Percentiles rank a stretch among this genome's conserved stretches.
These are phyloP conservation scores for Boletales sp. DNA, from an alignment of 768 basidiomycete species.

Conservation along the genomic window DNA sequence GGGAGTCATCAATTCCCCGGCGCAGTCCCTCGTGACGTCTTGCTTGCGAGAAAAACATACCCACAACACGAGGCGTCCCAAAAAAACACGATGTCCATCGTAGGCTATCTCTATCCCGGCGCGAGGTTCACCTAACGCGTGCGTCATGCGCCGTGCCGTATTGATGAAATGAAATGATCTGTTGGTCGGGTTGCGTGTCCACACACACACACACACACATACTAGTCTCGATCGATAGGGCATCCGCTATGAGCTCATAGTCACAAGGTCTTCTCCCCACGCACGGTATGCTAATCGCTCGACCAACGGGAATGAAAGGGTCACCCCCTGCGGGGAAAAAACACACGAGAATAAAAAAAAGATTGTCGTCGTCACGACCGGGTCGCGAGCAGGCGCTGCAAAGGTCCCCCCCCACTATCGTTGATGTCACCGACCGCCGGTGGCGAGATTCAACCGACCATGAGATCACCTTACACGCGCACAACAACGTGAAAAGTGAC, in stretches of 20 bases:
- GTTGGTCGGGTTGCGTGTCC: constrained; percentile 8
- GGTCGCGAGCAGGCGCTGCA: too few relatives aligned
- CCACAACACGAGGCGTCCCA: constrained; percentile 12
- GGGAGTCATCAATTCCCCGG: constrained; percentile 6
- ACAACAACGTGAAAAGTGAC: constrained; percentile 12
- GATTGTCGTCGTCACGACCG: too few relatives aligned
- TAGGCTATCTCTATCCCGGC: constrained; percentile 11
- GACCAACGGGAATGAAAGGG: constrained; percentile 12
- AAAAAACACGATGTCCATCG: constrained; percentile 5
- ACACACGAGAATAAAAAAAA: not conserved
- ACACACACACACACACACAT: not conserved
- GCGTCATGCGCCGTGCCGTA: not conserved
- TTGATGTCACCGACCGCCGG: constrained; percentile 13
- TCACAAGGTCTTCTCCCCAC: constrained; percentile 8
- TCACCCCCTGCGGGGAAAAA: constrained; percentile 10
- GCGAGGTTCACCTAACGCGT: constrained; percentile 2
- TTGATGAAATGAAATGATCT: constrained; percentile 7
- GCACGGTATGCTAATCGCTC: constrained; percentile 3
- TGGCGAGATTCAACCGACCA: not conserved
- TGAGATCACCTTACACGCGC: constrained; percentile 4
- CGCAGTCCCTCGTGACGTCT: constrained; percentile 6
- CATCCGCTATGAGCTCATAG: constrained; percentile 12
- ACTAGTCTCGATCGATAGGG: constrained; percentile 11
- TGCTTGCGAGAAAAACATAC: constrained; percentile 9
- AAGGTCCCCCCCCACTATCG: not conserved